Percentiles rank a stretch among this genome's conserved stretches.
Evolutionary conservation across 768 basidiomycete species (phyloP).

Genomic region (Leccinum subtestaceum): DNA sequence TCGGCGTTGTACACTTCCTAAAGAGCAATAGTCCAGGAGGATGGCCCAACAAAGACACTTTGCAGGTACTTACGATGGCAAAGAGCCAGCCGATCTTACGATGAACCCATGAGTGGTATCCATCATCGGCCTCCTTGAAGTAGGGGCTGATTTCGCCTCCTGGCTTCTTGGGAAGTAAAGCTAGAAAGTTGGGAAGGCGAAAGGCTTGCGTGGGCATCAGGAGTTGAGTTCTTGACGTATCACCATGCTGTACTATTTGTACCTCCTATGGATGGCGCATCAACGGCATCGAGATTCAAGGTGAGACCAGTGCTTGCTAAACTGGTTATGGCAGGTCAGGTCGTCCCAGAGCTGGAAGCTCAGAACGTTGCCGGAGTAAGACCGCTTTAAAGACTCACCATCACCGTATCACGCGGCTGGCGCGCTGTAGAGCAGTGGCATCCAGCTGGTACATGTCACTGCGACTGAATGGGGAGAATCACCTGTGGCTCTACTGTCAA

Average conservation of each 20-base stretch:
- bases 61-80: constrained; percentile 16
- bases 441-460: not conserved
- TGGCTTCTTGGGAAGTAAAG: constrained; percentile 26
- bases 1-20: constrained; percentile 29
- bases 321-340: constrained; percentile 7
- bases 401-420: not conserved
- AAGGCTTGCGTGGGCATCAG: constrained; percentile 21
- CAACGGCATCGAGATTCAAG: constrained; percentile 5
- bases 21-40: not conserved
- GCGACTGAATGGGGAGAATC: not conserved
- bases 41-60: too few species aligned
- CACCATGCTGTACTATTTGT: constrained; percentile 14
- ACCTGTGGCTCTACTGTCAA: not conserved
- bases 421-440: not conserved
- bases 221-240: not conserved
- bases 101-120: constrained; percentile 24
- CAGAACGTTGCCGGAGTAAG: not conserved
- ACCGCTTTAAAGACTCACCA: not conserved
- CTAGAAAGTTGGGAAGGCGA: constrained; percentile 26
- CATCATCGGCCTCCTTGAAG: constrained; percentile 23
- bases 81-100: constrained; percentile 23
- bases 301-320: constrained; percentile 17
- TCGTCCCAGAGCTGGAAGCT: constrained; percentile 1
- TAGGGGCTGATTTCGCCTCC: constrained; percentile 26
- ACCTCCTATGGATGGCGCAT: not conserved